A percentile compares a stretch with the other conserved stretches of the same genome.
phyloP scores from a whole-genome alignment of 2,329 filamentous ascomycete species.

The Rhexocercosporidium sp. region DNA sequence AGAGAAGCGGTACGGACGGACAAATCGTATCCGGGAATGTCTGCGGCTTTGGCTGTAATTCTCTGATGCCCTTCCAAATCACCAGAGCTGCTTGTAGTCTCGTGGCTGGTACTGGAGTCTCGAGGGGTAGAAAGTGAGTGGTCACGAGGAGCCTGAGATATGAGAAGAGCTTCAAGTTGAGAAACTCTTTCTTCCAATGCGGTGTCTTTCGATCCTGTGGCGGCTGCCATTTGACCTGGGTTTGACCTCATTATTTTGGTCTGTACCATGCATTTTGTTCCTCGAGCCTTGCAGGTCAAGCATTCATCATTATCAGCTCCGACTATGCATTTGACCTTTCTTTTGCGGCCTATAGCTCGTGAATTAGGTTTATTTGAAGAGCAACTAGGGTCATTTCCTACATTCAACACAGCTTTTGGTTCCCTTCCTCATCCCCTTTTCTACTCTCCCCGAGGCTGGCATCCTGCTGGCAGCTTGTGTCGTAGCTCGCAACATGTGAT shows the following conservation, averaged over 20 bases:
- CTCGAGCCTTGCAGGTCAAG: conserved; percentile 21
- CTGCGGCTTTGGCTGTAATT: not conserved
- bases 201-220: not conserved
- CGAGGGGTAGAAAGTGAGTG: not conserved
- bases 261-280: conserved; percentile 15
- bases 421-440: conserved; percentile 23
- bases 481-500: not conserved
- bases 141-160: not conserved
- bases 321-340: conserved; percentile 26
- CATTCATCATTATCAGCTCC: conserved; percentile 6
- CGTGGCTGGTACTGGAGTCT: conserved; percentile 15
- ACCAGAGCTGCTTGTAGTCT: conserved; percentile 14
- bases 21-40: not conserved
- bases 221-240: not conserved
- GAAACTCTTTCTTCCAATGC: conserved; percentile 1
- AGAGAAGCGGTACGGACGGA: not conserved
- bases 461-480: not conserved
- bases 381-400: not conserved
- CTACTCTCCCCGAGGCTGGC: not conserved
- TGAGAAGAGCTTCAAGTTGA: not conserved
- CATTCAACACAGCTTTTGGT: conserved; percentile 26
- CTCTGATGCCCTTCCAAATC: not conserved
- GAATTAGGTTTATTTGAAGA: not conserved
- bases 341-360: conserved; percentile 4
- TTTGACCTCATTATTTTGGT: conserved; percentile 7